Evolutionary conservation across 2,329 filamentous ascomycete genomes (phyloP).

Genomic region (Trichoderma arundinaceum): DNA sequence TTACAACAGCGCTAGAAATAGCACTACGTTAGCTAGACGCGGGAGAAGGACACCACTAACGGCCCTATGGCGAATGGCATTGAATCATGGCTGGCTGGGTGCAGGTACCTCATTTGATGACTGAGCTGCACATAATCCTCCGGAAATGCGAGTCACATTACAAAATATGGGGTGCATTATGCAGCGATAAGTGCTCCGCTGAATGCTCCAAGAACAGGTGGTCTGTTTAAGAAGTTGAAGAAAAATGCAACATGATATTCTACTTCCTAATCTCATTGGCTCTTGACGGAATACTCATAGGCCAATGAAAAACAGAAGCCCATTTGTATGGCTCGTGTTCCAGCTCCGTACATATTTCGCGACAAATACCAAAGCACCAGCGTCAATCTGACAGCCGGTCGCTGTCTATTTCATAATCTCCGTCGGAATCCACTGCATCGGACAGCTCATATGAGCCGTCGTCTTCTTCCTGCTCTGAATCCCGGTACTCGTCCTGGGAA

Average conservation of each 20-base stretch:
- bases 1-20: conserved; percentile 9
- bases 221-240: not conserved
- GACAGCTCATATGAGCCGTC: conserved; percentile 29
- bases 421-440: conserved; percentile 21
- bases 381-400: conserved; percentile 23
- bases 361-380: not conserved
- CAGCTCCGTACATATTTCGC: not conserved
- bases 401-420: conserved; percentile 23
- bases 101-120: conserved; percentile 1
- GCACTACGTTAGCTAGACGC: conserved; percentile 4
- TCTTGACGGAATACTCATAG: too few relatives aligned
- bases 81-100: not conserved
- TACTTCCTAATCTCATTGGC: too few relatives aligned
- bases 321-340: not conserved
- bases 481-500: conserved; percentile 9
- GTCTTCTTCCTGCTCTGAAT: conserved; percentile 9
- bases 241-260: too few relatives aligned
- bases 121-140: not conserved
- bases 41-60: conserved; percentile 24
- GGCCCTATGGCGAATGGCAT: conserved; percentile 2
- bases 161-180: not conserved
- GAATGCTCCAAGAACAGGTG: not conserved
- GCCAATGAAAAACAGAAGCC: not conserved
- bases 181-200: not conserved
- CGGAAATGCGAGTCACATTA: not conserved